Conservation (phyloP, 2,329 filamentous ascomycete species). For the Pleomassaria siparia region DNA sequence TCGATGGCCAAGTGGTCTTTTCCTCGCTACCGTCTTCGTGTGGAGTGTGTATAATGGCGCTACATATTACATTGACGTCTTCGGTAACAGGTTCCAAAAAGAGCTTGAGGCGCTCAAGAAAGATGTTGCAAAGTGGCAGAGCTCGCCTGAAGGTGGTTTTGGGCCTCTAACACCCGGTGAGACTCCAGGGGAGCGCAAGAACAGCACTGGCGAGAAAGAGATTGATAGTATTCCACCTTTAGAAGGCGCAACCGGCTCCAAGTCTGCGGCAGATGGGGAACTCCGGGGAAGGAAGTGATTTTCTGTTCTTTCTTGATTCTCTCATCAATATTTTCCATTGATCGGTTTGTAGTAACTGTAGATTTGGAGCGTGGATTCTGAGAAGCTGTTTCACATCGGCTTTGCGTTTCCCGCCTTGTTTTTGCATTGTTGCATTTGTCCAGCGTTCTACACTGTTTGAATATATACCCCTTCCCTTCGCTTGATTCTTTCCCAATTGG, state of each 20-base stretch:
- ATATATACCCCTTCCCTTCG: conserved; percentile 24
- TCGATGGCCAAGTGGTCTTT: conserved; percentile 73
- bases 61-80: conserved; percentile 97
- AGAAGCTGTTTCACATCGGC: too few relatives aligned
- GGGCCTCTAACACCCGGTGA: conserved; percentile 27
- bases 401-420: background rate
- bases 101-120: conserved; percentile 86
- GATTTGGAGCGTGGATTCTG: conserved; percentile 4
- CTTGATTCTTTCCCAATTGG: background rate
- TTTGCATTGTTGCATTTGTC: conserved; percentile 6
- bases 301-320: background rate
- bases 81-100: conserved; percentile 94
- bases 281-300: conserved; percentile 12
- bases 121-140: conserved; percentile 88
- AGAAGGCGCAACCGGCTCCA: conserved; percentile 27
- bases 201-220: background rate
- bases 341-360: conserved; percentile 5
- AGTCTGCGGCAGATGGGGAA: conserved; percentile 6
- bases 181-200: conserved; percentile 2
- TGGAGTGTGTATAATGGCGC: conserved; percentile 98
- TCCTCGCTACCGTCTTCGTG: conserved; percentile 79
- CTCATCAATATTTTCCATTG: background rate
- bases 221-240: conserved; percentile 33
- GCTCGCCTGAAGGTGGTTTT: conserved; percentile 27
- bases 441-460: conserved; percentile 13